Base-by-base conservation (phyloP, 108 stramenopile genomes). In the Pseudonitzschia multiseries region DNA sequence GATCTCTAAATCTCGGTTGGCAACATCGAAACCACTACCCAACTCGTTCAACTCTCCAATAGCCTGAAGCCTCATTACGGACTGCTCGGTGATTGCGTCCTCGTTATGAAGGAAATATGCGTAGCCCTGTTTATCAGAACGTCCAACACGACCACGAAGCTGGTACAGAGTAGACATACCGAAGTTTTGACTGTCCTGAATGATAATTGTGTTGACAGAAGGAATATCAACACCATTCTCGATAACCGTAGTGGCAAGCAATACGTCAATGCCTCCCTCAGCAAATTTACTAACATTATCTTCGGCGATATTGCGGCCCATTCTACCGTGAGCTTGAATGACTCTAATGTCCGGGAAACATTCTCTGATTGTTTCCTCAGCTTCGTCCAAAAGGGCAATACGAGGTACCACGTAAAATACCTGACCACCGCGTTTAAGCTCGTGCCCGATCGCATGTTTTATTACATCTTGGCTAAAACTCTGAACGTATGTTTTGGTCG, bases 181-280 rank as follows among this genome's bases (percentile, higher is more conserved):
- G 77, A 98, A 98, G 29, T 77, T 79, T 67, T 98, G 92, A 43
- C 94, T 88, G 71, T 97, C 91, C 72, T 90, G 83, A 41, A 98
- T 87, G 57, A 98, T 86, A 69, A 98, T 95, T 12, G 96, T 95
- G 63, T 98, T 98, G 4, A 96, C 96, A 56, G 83, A 76, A 20
- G 98, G 98, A 69, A 98, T 94, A 75, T 98, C 96, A 32, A 98
- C 92, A 29, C 98, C 98, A 79, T 97, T 97, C 84, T 98, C 98
- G 76, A 98, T 96, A 40, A 98, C 94, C 13, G 96, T 97, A 22
- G 98, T 98, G 36, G 96, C 98, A 57, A 98, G 75, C 57, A 98
- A 80, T 26, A 98, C 81, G 69, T 97, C 96, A 66, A 85, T 78
- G 15, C 85, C 76, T 18, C 95, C 96, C 75, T 94, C 88, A 8